Percentiles rank a stretch among this genome's conserved stretches.
Conservation (phyloP, 176 grass and related monocot species). For the Cenchrus americanus region DNA sequence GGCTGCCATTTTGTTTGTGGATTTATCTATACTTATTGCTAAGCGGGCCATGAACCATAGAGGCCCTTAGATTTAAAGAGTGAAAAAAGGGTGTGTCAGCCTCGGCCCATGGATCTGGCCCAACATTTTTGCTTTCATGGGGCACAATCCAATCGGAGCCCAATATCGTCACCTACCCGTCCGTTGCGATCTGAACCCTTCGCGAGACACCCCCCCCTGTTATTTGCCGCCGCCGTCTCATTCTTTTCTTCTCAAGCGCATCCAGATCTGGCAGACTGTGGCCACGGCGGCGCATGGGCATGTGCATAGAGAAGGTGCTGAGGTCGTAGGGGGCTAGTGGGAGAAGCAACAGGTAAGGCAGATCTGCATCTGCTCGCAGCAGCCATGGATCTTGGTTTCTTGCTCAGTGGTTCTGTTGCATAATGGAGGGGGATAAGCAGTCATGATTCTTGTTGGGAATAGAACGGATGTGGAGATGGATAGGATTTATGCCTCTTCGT, state of each 20-base stretch:
- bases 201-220: neutral
- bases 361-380: neutral
- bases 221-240: neutral
- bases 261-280: conserved; percentile 12
- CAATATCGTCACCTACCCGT: neutral
- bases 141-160: neutral
- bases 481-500: neutral
- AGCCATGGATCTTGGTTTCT: conserved; percentile 4
- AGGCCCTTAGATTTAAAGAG: neutral
- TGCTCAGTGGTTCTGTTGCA: neutral
- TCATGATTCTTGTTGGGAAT: neutral
- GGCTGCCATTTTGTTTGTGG: neutral
- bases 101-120: neutral
- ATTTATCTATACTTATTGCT: neutral
- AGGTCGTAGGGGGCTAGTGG: neutral
- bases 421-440: neutral
- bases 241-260: neutral
- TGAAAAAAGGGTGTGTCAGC: neutral
- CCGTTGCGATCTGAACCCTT: neutral
- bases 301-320: neutral
- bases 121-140: neutral
- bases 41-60: neutral
- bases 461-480: neutral
- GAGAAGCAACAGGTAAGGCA: neutral
- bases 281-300: neutral